Evolutionary conservation across 1,139 yeast genomes (phyloP).

Genomic region (Yamadazyma oceani): DNA sequence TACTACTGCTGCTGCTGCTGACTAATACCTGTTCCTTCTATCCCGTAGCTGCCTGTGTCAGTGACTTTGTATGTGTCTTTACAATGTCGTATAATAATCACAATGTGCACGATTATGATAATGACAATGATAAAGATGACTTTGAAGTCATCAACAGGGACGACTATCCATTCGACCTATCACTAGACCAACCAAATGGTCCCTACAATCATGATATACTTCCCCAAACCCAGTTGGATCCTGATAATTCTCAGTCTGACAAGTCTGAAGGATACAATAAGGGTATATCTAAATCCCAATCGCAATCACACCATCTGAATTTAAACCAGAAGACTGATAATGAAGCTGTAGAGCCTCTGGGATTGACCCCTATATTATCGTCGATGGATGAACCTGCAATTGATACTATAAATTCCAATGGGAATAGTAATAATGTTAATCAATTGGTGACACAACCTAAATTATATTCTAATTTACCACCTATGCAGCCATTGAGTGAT

Average conservation of each 20-base stretch:
- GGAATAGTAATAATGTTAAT: slow-evolving; percentile 9
- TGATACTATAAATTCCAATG: slow-evolving; percentile 8
- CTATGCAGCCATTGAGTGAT: slow-evolving; percentile 38
- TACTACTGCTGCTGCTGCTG: too few species aligned
- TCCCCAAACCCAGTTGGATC: background rate
- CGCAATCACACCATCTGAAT: slow-evolving; percentile 2
- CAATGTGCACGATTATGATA: slow-evolving; percentile 10
- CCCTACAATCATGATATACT: background rate
- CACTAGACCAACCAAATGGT: slow-evolving; percentile 2
- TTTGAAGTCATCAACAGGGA: slow-evolving; percentile 38
- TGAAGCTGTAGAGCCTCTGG: slow-evolving; percentile 10
- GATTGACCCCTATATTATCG: slow-evolving; percentile 13
- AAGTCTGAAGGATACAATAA: background rate
- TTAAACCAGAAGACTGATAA: slow-evolving; percentile 3
- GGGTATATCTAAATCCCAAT: background rate
- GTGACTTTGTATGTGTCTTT: background rate
- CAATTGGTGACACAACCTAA: slow-evolving; percentile 18
- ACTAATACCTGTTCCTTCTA: too few species aligned
- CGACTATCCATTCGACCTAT: slow-evolving; percentile 17
- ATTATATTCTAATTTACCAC: slow-evolving; percentile 25
- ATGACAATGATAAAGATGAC: slow-evolving; percentile 26
- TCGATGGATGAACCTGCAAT: slow-evolving; percentile 12
- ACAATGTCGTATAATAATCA: background rate
- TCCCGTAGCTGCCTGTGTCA: too few species aligned
- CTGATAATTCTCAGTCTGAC: background rate